A percentile compares a stretch with the other conserved stretches of the same genome.
Evolutionary conservation across 2,329 filamentous ascomycete species (phyloP).

Genomic region (Didymella exigua): DNA sequence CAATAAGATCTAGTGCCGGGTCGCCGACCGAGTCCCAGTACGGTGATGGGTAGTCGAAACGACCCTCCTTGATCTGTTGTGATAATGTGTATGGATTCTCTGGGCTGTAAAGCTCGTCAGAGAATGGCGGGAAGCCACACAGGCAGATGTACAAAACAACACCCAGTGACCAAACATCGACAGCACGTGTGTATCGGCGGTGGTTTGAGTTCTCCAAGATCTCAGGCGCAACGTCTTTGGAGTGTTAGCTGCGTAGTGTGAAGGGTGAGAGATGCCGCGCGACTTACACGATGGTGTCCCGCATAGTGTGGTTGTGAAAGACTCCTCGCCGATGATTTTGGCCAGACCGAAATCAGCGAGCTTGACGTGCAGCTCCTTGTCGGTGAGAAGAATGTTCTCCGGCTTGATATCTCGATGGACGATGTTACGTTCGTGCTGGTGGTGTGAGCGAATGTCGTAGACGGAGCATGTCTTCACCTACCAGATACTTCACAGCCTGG

Average conservation of each 20-base stretch:
- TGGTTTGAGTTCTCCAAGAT: constrained; percentile 83
- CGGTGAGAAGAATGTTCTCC: constrained; percentile 89
- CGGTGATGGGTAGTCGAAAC: constrained; percentile 93
- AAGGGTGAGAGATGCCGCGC: neutral
- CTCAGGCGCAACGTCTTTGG: constrained; percentile 83
- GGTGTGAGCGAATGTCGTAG: constrained; percentile 32
- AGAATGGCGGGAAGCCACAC: constrained; percentile 96
- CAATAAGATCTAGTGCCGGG: constrained; percentile 87
- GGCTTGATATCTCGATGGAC: constrained; percentile 98
- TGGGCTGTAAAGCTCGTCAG: constrained; percentile 81
- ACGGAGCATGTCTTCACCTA: constrained; percentile 54
- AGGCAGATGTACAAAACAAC: constrained; percentile 97
- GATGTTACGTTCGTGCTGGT: constrained; percentile 92
- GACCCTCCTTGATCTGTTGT: constrained; percentile 86
- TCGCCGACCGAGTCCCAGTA: constrained; percentile 94
- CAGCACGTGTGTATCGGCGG: constrained; percentile 89
- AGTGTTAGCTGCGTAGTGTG: constrained; percentile 24
- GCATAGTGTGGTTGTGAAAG: constrained; percentile 94
- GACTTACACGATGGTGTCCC: constrained; percentile 83
- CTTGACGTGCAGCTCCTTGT: constrained; percentile 86
- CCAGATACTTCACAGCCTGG: constrained; percentile 91
- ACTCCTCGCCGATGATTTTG: constrained; percentile 98
- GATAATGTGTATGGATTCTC: constrained; percentile 86
- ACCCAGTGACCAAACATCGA: constrained; percentile 96
- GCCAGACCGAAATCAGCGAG: constrained; percentile 95